phyloP scores from a whole-genome alignment of 306 rosid genomes.

The Arachis stenosperma region DNA sequence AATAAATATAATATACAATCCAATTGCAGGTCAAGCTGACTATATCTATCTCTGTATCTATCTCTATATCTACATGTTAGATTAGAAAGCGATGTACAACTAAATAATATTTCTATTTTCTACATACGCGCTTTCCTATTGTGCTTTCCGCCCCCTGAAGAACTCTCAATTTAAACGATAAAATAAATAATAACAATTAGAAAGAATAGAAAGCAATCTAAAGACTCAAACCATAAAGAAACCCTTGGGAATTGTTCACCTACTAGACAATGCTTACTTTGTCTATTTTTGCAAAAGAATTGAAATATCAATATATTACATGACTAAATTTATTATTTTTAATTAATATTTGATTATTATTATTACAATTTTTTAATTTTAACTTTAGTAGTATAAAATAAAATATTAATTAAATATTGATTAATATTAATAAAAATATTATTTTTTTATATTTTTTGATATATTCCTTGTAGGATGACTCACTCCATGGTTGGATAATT shows the following conservation, averaged over 20 bases:
- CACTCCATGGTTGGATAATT: no score
- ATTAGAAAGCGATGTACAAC: constrained; percentile 20
- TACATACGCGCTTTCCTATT: background rate
- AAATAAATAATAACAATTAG: background rate
- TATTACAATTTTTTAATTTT: no score
- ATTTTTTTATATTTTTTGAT: no score
- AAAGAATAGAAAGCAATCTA: no score
- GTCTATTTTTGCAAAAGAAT: constrained; percentile 8
- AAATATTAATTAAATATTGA: no score
- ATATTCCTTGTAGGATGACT: no score
- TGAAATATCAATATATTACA: no score
- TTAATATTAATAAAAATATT: no score
- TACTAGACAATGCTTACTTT: constrained; percentile 6
- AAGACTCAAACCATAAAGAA: background rate
- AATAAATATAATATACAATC: background rate
- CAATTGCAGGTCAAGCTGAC: constrained; percentile 34
- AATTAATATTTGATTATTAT: no score
- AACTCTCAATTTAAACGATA: background rate
- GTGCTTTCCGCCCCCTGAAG: background rate
- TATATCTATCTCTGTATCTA: constrained; percentile 4
- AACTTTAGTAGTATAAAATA: no score
- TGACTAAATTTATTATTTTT: no score
- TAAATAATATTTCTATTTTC: background rate
- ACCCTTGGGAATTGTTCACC: constrained; percentile 18
- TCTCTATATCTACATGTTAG: no score